A percentile compares a stretch with the other conserved stretches of the same genome.
Conservation (phyloP, 1,139 yeast species). For the Kodamaea sp. region DNA sequence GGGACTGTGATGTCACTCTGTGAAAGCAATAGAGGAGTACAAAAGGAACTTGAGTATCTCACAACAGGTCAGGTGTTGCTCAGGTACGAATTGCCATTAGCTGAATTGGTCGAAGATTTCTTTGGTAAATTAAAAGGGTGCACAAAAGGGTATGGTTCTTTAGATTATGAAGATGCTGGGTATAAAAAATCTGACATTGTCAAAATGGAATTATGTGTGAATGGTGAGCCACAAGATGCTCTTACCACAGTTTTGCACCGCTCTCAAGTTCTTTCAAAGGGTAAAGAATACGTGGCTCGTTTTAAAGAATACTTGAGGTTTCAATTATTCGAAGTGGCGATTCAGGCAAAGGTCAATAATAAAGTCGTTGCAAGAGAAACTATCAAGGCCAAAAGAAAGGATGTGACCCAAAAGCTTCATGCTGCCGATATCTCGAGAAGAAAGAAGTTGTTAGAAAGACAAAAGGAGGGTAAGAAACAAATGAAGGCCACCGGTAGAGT, state of each 20-base stretch:
- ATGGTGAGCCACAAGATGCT: slow-evolving; percentile 90
- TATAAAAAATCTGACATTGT: slow-evolving; percentile 76
- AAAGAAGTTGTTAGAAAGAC: slow-evolving; percentile 81
- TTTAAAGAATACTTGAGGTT: slow-evolving; percentile 75
- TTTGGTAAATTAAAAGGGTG: slow-evolving; percentile 89
- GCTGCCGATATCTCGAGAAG: slow-evolving; percentile 92
- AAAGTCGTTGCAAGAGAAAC: slow-evolving; percentile 89
- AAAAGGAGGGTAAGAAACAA: slow-evolving; percentile 88
- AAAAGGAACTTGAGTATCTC: slow-evolving; percentile 72
- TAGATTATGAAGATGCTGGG: slow-evolving; percentile 94
- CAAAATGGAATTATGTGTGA: slow-evolving; percentile 83
- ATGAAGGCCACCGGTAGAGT: slow-evolving; percentile 81
- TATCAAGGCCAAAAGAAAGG: slow-evolving; percentile 88
- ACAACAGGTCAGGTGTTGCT: slow-evolving; percentile 79
- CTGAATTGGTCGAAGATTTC: slow-evolving; percentile 90
- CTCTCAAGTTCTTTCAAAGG: slow-evolving; percentile 68
- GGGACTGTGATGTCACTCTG: slow-evolving; percentile 86
- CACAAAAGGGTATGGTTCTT: slow-evolving; percentile 88
- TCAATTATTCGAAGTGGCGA: slow-evolving; percentile 87
- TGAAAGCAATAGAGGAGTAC: slow-evolving; percentile 79
- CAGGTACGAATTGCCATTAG: slow-evolving; percentile 77
- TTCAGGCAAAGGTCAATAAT: slow-evolving; percentile 85
- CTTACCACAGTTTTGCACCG: slow-evolving; percentile 85
- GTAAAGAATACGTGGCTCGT: slow-evolving; percentile 76
- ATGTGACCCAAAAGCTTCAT: slow-evolving; percentile 85